These are phyloP conservation scores for Avena atlantica DNA, from an alignment of 176 grass and related monocot genomes.

Conservation along the genomic window DNA sequence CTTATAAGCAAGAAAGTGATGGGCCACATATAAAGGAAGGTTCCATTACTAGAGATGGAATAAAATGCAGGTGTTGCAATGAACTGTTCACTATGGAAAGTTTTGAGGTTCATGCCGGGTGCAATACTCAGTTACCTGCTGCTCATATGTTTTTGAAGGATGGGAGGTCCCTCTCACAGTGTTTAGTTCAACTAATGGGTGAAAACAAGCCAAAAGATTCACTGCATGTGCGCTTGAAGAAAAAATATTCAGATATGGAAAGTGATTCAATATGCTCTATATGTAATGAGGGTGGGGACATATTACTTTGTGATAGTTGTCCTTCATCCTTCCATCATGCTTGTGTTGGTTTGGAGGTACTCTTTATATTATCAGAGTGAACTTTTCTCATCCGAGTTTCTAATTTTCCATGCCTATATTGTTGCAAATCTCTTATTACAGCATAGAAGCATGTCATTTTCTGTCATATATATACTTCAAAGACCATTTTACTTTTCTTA, in stretches of 20 bases:
- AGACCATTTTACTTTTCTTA: conserved; percentile 29
- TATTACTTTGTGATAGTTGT: conserved; percentile 75
- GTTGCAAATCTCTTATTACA: conserved; percentile 17
- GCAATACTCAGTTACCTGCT: conserved; percentile 48
- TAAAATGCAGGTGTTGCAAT: conserved; percentile 78
- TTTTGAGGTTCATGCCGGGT: conserved; percentile 72
- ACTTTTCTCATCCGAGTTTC: conserved; percentile 23
- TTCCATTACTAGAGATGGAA: conserved; percentile 53
- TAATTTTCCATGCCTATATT: conserved; percentile 14
- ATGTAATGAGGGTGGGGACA: conserved; percentile 64
- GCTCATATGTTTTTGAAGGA: conserved; percentile 70
- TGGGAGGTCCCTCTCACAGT: conserved; percentile 72
- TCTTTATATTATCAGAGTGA: neutral
- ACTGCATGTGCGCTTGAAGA: conserved; percentile 53
- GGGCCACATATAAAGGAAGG: conserved; percentile 57
- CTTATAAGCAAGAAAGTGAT: conserved; percentile 49
- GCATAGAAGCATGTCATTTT: conserved; percentile 31
- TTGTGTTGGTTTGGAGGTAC: conserved; percentile 78
- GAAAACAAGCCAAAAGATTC: conserved; percentile 40
- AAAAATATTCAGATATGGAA: conserved; percentile 48
- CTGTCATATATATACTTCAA: neutral
- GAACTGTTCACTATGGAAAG: conserved; percentile 53
- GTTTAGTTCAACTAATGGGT: conserved; percentile 67
- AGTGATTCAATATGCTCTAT: conserved; percentile 76
- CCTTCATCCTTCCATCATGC: conserved; percentile 72